These are phyloP conservation scores for Microcyclospora pomicola DNA, from an alignment of 2,329 filamentous ascomycete species.

Conservation along the genomic window DNA sequence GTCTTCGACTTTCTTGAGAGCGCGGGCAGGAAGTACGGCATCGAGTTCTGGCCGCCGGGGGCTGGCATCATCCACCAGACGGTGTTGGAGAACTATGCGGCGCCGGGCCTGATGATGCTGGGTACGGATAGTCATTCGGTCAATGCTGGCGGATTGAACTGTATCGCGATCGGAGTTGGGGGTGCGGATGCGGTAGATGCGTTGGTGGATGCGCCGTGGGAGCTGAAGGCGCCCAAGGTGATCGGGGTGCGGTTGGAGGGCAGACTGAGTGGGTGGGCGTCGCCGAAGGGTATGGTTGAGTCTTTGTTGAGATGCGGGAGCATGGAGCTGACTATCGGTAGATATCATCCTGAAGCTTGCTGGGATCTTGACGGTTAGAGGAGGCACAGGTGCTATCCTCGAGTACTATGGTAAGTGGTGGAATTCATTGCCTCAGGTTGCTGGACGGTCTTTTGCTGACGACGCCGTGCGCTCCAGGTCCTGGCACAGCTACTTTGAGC, in stretches of 20 bases:
- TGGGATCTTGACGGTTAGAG: conserved; percentile 72
- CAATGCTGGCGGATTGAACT: conserved; percentile 87
- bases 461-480: conserved; percentile 15
- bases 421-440: conserved; percentile 28
- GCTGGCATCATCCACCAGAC: conserved; percentile 96
- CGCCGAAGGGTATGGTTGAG: conserved; percentile 53
- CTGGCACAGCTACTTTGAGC: conserved; percentile 77
- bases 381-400: conserved; percentile 86
- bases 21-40: conserved; percentile 77
- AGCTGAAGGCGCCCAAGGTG: conserved; percentile 86
- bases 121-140: conserved; percentile 96
- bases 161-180: conserved; percentile 91
- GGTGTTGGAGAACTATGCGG: conserved; percentile 91
- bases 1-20: conserved; percentile 96
- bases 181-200: conserved; percentile 96
- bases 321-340: no score
- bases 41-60: conserved; percentile 90
- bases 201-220: conserved; percentile 91
- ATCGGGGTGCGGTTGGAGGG: conserved; percentile 76
- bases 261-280: conserved; percentile 75
- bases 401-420: conserved; percentile 45
- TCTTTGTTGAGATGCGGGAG: no score
- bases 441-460: no score
- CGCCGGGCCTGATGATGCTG: conserved; percentile 97
- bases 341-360: conserved; percentile 81